phyloP scores from a whole-genome alignment of 345 rosid species.

The Melaleuca alternifolia region DNA sequence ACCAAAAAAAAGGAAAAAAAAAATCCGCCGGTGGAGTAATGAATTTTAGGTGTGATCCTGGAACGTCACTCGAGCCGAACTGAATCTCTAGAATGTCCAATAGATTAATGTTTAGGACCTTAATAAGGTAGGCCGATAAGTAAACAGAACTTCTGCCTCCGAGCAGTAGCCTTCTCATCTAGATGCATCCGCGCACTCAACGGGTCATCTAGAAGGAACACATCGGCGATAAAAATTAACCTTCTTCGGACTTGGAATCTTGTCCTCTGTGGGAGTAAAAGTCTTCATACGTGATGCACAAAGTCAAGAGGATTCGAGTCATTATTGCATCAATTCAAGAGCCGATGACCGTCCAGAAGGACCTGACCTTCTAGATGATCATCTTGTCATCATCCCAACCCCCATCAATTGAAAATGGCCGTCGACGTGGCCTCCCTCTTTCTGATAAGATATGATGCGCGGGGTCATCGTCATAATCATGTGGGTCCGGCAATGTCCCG shows the following conservation, averaged over 20 bases:
- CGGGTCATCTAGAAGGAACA: neutral
- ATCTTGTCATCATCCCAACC: neutral
- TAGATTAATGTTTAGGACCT: neutral
- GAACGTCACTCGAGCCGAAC: neutral
- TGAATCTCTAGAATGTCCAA: neutral
- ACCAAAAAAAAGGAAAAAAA: too few relatives aligned
- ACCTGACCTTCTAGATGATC: neutral
- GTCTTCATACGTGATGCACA: neutral
- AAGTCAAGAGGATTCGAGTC: neutral
- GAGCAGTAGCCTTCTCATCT: neutral
- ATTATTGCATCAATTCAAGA: neutral
- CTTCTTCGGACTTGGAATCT: neutral
- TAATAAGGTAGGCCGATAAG: neutral
- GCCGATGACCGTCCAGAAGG: neutral
- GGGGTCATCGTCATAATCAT: neutral
- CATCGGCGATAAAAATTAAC: neutral
- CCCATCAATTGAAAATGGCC: neutral
- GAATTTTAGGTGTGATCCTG: neutral
- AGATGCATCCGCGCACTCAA: neutral
- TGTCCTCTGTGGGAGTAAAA: neutral
- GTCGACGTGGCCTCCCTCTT: neutral
- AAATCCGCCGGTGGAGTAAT: neutral
- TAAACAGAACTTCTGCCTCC: neutral
- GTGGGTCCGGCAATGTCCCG: neutral
- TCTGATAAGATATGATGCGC: neutral